Conservation (phyloP, 345 rosid species). For the Lepidium didymum region DNA sequence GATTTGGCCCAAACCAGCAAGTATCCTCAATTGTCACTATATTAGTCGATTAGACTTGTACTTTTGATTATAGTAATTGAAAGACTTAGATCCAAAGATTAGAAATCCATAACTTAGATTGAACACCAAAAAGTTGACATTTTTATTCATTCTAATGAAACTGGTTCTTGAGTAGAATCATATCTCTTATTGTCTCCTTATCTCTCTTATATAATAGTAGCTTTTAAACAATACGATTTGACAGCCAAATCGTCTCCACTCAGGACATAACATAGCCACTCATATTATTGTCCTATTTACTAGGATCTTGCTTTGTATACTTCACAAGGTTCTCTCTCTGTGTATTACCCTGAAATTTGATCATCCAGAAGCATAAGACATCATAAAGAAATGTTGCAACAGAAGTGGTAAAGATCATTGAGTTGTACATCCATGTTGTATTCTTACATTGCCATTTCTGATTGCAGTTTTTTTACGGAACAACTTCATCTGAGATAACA, state of each 20-base stretch:
- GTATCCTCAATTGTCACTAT: too few relatives aligned
- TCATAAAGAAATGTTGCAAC: background rate
- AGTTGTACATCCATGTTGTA: background rate
- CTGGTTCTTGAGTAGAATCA: background rate
- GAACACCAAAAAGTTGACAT: background rate
- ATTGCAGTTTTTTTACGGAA: slow-evolving; percentile 27
- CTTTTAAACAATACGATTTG: slow-evolving; percentile 1
- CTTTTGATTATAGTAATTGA: background rate
- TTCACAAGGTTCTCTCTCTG: background rate
- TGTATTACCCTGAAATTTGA: background rate
- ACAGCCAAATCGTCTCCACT: background rate
- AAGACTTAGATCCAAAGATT: background rate
- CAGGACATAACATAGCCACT: background rate
- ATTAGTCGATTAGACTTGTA: too few relatives aligned
- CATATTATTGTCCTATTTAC: background rate
- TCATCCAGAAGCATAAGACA: background rate
- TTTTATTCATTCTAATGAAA: background rate
- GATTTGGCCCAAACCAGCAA: too few relatives aligned
- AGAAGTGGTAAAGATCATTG: background rate
- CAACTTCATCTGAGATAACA: slow-evolving; percentile 44
- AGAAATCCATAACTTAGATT: background rate
- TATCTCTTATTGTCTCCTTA: background rate
- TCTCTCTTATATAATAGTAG: background rate
- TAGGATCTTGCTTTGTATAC: background rate
- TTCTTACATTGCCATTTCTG: slow-evolving; percentile 4